These are phyloP conservation scores for Orychophragmus violaceus DNA, from an alignment of 345 rosid species.

Conservation along the genomic window DNA sequence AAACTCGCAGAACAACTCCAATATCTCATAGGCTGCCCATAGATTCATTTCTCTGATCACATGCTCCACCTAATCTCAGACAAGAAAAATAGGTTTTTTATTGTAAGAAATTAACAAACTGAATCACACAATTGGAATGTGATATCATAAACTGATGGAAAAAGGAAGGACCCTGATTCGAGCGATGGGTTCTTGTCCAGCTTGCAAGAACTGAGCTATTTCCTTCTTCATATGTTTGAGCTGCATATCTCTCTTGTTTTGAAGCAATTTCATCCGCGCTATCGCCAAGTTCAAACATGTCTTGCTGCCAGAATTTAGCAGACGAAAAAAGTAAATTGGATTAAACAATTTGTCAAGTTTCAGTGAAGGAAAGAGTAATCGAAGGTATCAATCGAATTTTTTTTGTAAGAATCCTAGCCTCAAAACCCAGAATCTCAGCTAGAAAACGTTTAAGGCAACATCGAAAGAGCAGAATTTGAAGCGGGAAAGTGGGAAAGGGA, in stretches of 20 bases:
- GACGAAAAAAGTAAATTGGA: background rate
- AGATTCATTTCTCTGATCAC: conserved; percentile 79
- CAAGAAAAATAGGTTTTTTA: background rate
- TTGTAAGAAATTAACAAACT: background rate
- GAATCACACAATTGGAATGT: background rate
- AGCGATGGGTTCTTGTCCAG: conserved; percentile 93
- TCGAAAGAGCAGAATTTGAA: background rate
- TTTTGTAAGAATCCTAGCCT: background rate
- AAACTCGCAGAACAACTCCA: conserved; percentile 92
- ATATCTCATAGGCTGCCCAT: conserved; percentile 79
- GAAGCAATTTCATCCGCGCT: conserved; percentile 79
- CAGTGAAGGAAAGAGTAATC: background rate
- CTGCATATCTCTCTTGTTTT: conserved; percentile 89
- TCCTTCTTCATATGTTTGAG: conserved; percentile 90
- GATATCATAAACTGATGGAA: background rate
- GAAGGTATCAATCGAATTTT: background rate
- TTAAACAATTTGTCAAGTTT: background rate
- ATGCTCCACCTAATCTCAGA: conserved; percentile 75
- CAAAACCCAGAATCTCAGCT: conserved; percentile 5
- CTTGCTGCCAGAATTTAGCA: conserved; percentile 43
- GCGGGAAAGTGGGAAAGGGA: background rate
- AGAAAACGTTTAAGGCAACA: background rate
- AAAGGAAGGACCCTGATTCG: conserved; percentile 60
- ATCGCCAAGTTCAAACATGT: conserved; percentile 69
- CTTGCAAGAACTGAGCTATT: conserved; percentile 88